Base-by-base conservation (phyloP, 176 grass and related monocot genomes). In the Paspalum vaginatum region DNA sequence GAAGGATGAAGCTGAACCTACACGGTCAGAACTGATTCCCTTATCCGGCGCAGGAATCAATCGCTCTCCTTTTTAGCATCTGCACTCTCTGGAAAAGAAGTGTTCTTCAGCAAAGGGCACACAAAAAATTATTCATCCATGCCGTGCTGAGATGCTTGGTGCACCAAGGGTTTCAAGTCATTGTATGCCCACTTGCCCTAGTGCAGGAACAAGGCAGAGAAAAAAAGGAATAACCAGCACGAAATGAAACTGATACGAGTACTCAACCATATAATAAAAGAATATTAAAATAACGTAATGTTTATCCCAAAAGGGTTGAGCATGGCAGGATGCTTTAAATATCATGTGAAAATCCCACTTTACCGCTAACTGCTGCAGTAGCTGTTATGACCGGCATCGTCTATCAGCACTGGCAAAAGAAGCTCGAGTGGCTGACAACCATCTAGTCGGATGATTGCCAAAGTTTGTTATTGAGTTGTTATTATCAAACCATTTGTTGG, bases 1-100 rank as follows among this genome's bases (percentile, higher is more conserved):
- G 61, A 66, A 69, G 9, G 63, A 77, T 16, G 61, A 66, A 69
- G 9, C 22, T 76, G 71, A 22, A 66, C 59, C 47, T 75, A 55
- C 5, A 82, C 41, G 49, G 78, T 64, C 78, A 89, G 77, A 89
- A 70, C 70, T 76, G 25, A 20, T 81, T 76, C 76, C 73, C 41
- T 78, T 65, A 61, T 40, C 47, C 3, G 9, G 42, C 8, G 2
- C 18, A 27, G 8, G 26, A 81, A 70, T 89, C 72, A 89, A 43
- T 81, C 27, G 1, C 50, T 55, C 17, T 79, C 49, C 11, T 76
- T 68, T 66, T 71, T 73, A 78, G 83, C 58, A 82, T 82, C 88
- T 89, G 83, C 66, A 85, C 32, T 32, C 32, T 32, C 32, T 32
- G 32, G 32, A 32, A 32, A 32, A 32, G 32, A 32, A 32, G 32